Evolutionary conservation across 2,329 filamentous ascomycete species (phyloP), one percentile per base, ranked within the genome.

Genomic region (Monilinia fructicola): DNA sequence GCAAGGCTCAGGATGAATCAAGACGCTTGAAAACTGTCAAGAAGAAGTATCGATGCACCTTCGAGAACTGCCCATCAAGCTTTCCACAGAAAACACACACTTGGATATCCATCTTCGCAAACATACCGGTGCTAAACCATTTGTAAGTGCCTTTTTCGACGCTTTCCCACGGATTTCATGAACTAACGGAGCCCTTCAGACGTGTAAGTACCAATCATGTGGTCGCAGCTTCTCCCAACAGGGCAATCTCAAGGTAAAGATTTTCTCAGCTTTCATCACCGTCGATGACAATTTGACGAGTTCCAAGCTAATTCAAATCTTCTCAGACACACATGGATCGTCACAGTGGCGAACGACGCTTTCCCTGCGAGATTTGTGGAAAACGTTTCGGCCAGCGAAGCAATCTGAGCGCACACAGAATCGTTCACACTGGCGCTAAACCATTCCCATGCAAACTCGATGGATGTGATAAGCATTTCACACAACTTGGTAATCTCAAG

Each of bases 51-150:
- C 80, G 85, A 23, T 99, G 95, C 78, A 84, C 83, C 26, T 83
- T 92, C 50, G 84, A 87, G 10, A 86, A 86, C 52, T 98, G 94
- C 78, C 82, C 83, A 72, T 96, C 95, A 81, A 87, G 85, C 69
- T 98, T 97, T 78, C 87, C 87, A 68, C 94, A 98, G 76, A 96
- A 94, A 79, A 97, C 93, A 1, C 93, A 1, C 94, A 98, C 73
- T 84, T 97, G 14, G 90, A 95, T 69, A 97, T 96, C 59, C 95
- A 99, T 77, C 88, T 86, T 55, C 85, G 93, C 70, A 89, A 90
- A 5, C 95, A 99, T 78, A 97, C 92, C 2, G 95, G 95, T 21
- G 87, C 90, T 64, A 95, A 93, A 77, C 94, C 94, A 68, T 97
- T 94, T 77, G 90, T 96, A 81, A 82, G 91, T 81, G 4, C 48